Evolutionary conservation across 2,329 filamentous ascomycete genomes (phyloP), one percentile per base, ranked within the genome.

Genomic region (Apiospora kogelbergensis): DNA sequence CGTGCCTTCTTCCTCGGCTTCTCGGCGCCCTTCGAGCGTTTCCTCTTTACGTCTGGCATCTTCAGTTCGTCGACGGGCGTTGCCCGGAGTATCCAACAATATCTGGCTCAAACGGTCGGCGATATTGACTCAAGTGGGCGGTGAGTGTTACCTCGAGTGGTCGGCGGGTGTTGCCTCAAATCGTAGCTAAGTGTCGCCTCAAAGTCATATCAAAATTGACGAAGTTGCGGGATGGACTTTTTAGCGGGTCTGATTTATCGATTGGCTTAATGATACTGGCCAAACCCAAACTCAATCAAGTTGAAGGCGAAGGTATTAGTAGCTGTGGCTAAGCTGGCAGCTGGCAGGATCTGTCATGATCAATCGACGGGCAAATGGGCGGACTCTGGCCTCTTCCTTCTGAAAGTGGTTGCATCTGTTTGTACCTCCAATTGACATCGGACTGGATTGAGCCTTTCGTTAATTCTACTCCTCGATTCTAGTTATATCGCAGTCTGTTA

Each of bases 1-100:
- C 84, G 84, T 20, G 82, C 76, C 70, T 85, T 83, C 76, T 90
- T 90, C 74, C 84, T 83, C 13, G 82, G 78, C 42, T 81, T 78
- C 45, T 84, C 82, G 30, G 78, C 80, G 37, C 78, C 74, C 40
- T 82, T 80, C 20, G 78, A 77, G 67, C 85, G 81, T 76, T 89
- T 89, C 77, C 87, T 84, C 80, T 89, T 89, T 11, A 70, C 71
- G 24, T 74, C 71, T 6, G 78, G 73, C 80, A 81, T 81, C 30
- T 60, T 60, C 53, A 60, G 4, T 13, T 60, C 53, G 30, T 60
- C 30, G 30, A n/a, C 17, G 53, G 7, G 15, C 20, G 15, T n/a
- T n/a, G n/a, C n/a, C n/a, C n/a, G n/a, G n/a, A n/a, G n/a, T n/a
- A n/a, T n/a, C n/a, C n/a, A n/a, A n/a, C n/a, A n/a, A n/a, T n/a